A percentile compares a stretch with the other conserved stretches of the same genome.
phyloP scores from a whole-genome alignment of 2,329 filamentous ascomycete genomes.

The Massarina eburnea region DNA sequence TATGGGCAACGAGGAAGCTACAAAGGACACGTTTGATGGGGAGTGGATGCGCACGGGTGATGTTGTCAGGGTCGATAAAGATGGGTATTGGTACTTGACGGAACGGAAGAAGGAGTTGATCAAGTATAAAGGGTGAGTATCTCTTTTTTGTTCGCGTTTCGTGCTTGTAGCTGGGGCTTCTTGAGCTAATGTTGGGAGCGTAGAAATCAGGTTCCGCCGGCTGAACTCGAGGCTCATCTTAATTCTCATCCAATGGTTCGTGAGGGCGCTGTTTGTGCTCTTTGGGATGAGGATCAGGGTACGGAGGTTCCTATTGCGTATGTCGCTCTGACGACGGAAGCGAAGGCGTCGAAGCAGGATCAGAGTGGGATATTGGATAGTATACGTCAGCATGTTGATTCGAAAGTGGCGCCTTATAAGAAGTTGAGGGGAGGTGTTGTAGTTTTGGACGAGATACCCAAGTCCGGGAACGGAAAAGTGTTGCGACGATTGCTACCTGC shows the following conservation, averaged over 20 bases:
- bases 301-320: slow-evolving; percentile 37
- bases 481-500: slow-evolving; percentile 24
- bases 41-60: slow-evolving; percentile 39
- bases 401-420: slow-evolving; percentile 34
- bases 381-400: slow-evolving; percentile 27
- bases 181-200: no score
- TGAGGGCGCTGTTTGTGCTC: slow-evolving; percentile 36
- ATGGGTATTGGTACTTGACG: slow-evolving; percentile 35
- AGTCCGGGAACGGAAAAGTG: slow-evolving; percentile 31
- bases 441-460: slow-evolving; percentile 29
- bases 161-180: background rate
- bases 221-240: slow-evolving; percentile 36
- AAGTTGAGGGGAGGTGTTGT: slow-evolving; percentile 30
- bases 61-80: slow-evolving; percentile 26
- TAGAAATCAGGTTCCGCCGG: slow-evolving; percentile 33
- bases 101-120: slow-evolving; percentile 39
- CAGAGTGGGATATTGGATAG: slow-evolving; percentile 8
- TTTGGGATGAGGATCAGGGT: slow-evolving; percentile 22
- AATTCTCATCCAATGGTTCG: slow-evolving; percentile 25
- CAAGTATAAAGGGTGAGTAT: slow-evolving; percentile 36
- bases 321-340: slow-evolving; percentile 17
- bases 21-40: slow-evolving; percentile 23
- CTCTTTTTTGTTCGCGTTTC: background rate
- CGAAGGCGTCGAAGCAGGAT: slow-evolving; percentile 4
- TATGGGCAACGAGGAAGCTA: slow-evolving; percentile 28